Conservation (phyloP, 129 eudicot species). For the Logfia minima region DNA sequence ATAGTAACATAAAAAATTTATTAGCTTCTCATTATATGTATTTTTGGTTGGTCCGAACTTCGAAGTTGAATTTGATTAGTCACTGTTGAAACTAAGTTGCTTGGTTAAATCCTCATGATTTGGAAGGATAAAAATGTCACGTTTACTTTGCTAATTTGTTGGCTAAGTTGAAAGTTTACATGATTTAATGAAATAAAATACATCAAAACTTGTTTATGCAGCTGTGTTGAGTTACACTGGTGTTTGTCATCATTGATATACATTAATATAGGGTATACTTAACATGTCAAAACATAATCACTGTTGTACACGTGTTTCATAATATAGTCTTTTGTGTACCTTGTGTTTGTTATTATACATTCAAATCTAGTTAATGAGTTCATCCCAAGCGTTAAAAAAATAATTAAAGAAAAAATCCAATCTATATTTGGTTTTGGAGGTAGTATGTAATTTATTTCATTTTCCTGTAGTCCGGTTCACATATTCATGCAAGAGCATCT, state of each 20-base stretch:
- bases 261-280: neutral
- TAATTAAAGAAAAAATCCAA: neutral
- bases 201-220: neutral
- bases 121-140: neutral
- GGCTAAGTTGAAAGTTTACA: constrained; percentile 13
- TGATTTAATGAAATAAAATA: neutral
- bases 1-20: neutral
- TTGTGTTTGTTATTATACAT: neutral
- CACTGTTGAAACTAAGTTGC: neutral
- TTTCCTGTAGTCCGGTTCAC: constrained; percentile 69
- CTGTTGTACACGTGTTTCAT: neutral
- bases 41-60: neutral
- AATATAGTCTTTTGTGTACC: neutral
- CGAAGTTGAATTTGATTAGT: neutral
- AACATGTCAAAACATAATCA: neutral
- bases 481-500: constrained; percentile 76
- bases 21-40: neutral
- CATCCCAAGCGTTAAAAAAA: neutral
- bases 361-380: neutral
- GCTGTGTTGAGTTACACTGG: neutral
- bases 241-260: constrained; percentile 1
- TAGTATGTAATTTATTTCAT: constrained; percentile 8
- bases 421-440: constrained; percentile 8
- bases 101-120: neutral
- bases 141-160: constrained; percentile 10